Evolutionary conservation across 208 protist genomes (phyloP), one percentile per base, ranked within the genome.

Genomic region (Trypanosoma melophagium): DNA sequence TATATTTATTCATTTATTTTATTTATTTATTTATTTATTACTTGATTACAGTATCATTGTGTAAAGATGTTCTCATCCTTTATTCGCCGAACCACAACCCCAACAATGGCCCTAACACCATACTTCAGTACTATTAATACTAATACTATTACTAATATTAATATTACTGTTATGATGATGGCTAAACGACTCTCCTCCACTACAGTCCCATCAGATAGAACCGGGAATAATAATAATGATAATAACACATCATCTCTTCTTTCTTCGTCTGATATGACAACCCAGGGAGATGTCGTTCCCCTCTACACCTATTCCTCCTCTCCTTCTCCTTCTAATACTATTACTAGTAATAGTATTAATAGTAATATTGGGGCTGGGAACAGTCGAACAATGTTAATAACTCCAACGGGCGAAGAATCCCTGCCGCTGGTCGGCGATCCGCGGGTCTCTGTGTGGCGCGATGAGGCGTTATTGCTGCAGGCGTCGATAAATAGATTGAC

Each of bases 381-480:
- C n/a, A n/a, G n/a, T n/a, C n/a, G n/a, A n/a, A n/a, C n/a, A n/a
- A n/a, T n/a, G n/a, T n/a, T n/a, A n/a, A n/a, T n/a, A n/a, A n/a
- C n/a, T n/a, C n/a, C n/a, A n/a, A n/a, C n/a, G n/a, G n/a, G n/a
- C n/a, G n/a, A n/a, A n/a, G n/a, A n/a, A n/a, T n/a, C n/a, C n/a
- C 28, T 35, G 3, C 61, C 69, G 0, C 76, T 72, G 5, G 60
- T 87, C 22, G 81, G 74, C 61, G 77, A 79, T 35, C 79, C 86
- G 54, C 80, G 79, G 3, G 67, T 89, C 8, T 61, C 76, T 28
- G 69, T 83, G 59, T 76, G 83, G 57, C 78, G 80, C 7, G 76
- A 69, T 5, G 86, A 92, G 69, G 80, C 87, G 69, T 63, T 66
- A 54, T 67, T 92, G 50, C 69, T 92, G 22, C 69, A 55, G n/a